A percentile compares a stretch with the other conserved stretches of the same genome.
phyloP scores from a whole-genome alignment of 1,284 basidiomycete genomes.

The Stygiomarasmius scandens region DNA sequence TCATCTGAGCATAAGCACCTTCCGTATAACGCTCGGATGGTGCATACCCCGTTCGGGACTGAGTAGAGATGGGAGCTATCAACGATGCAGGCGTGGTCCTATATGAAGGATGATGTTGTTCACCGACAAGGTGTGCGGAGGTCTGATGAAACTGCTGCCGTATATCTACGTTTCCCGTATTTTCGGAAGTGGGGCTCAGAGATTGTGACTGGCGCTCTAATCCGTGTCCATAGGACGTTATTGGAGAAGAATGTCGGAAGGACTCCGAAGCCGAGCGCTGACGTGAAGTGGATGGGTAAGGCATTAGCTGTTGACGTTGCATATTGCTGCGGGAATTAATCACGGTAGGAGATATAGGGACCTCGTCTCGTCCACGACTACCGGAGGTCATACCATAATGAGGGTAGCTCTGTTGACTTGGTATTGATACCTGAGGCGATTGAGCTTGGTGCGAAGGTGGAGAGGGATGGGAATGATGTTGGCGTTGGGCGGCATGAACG shows the following conservation, averaged over 20 bases:
- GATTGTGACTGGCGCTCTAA: background rate
- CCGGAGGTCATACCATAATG: background rate
- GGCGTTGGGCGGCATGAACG: conserved; percentile 26
- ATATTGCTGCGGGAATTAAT: conserved; percentile 7
- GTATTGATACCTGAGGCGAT: background rate
- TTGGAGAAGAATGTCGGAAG: background rate
- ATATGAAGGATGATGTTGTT: background rate
- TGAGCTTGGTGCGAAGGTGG: conserved; percentile 22
- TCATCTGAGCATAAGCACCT: background rate
- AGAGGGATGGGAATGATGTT: background rate
- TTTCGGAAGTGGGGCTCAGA: background rate
- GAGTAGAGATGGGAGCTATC: background rate
- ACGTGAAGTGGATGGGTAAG: background rate
- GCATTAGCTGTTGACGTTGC: background rate
- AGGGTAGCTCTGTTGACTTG: background rate
- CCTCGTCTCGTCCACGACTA: background rate
- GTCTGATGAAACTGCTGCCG: background rate
- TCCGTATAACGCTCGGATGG: background rate
- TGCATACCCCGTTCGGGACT: background rate
- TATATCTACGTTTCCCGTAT: background rate
- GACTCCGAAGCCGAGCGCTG: background rate
- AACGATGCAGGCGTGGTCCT: background rate
- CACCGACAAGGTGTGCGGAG: background rate
- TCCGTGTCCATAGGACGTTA: background rate
- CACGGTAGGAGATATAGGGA: conserved; percentile 17